Evolutionary conservation across 2,329 filamentous ascomycete species (phyloP).

Genomic region (Venturia asperata): DNA sequence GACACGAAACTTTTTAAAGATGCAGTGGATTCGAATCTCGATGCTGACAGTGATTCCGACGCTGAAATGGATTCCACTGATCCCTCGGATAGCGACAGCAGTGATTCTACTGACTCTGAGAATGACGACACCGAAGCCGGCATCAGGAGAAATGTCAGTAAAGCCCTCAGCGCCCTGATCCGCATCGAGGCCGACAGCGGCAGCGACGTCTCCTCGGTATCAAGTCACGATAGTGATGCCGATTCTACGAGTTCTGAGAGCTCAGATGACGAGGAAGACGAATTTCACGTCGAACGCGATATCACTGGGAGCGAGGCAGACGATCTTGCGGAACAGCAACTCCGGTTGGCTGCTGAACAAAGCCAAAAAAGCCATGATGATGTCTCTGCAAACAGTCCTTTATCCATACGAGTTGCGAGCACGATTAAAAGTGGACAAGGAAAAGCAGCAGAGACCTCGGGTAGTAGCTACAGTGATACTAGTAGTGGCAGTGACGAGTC

Average conservation of each 20-base stretch:
- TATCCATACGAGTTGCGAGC: not conserved
- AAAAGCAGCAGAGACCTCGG: not conserved
- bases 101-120: constrained; percentile 3
- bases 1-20: not conserved
- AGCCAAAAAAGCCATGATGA: not conserved
- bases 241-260: not conserved
- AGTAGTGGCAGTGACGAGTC: not conserved
- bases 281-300: not conserved
- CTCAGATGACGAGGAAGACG: not conserved
- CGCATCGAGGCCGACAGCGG: not conserved
- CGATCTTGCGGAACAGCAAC: constrained; percentile 9
- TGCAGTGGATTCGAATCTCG: not conserved
- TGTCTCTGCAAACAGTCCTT: not conserved
- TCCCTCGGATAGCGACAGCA: not conserved
- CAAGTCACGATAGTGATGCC: not conserved
- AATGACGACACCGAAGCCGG: not conserved
- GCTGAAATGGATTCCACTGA: not conserved
- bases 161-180: not conserved
- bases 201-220: not conserved
- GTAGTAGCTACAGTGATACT: not conserved
- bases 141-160: not conserved
- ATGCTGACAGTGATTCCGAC: not conserved
- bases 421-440: not conserved
- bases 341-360: not conserved
- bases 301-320: not conserved